Base-by-base conservation (phyloP, 768 basidiomycete genomes). In the Psilocybe sp. region DNA sequence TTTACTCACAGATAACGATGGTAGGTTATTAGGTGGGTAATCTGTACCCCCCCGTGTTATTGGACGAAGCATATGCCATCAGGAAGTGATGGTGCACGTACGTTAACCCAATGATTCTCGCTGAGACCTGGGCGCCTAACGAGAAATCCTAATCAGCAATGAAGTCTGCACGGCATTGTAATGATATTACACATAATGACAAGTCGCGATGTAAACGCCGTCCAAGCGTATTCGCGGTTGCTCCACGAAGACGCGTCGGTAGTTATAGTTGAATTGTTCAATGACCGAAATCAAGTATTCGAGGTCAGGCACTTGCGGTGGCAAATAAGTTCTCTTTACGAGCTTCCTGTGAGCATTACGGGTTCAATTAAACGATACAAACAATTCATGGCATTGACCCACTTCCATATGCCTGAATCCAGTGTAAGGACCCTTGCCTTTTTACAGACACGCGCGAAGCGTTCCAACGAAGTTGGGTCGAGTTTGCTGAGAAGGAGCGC, bases 191-290 rank as follows among this genome's bases (percentile, higher is more conserved):
- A 86, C 72, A 57, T 91, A 96, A 65, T 93, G 92, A 60, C 92
- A 95, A 15, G 90, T 87, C 16, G 91, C 85, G 45, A 97, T 94
- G 64, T 96, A 96, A 9, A 92, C 84, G 1, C 94, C 94, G 52
- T 96, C 94, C 54, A 87, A 64, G 35, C 94, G 82, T 42, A 96
- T 65, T 41, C 94, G 80, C 12, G 92, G 92, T 50, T 92, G 88
- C 65, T 93, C 88, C 38, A 96, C 79, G 64, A 81, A 91, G 8
- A 89, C 69, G 15, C 83, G 84, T 35, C 94, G 79, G 68, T 82
- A 93, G 63, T 91, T 82, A 43, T 71, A 76, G 42, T 66, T 62
- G 63, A 82, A 84, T n/a, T 66, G 68, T 16, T 75, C 66, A 11
- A 82, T 69, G 18, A 90, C 70, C 1, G 70, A 61, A 40, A 71